These are phyloP conservation scores for Fusarium pseudonygamai DNA, from an alignment of 2,329 filamentous ascomycete genomes.

Conservation along the genomic window DNA sequence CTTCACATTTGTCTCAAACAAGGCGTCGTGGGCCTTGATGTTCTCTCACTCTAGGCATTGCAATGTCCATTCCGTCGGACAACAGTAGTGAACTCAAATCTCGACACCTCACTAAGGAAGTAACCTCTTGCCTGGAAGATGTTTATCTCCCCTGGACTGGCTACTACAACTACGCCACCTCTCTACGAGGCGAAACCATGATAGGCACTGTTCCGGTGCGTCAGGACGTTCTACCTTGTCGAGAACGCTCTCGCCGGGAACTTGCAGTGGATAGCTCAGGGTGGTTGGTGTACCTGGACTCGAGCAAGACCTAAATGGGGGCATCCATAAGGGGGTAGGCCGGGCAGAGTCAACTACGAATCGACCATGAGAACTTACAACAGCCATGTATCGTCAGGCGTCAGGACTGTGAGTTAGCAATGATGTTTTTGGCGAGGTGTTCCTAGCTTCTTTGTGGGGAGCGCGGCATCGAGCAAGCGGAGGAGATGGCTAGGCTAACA, in stretches of 20 bases:
- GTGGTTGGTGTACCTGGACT: neutral
- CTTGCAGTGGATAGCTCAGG: neutral
- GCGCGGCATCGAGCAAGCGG: neutral
- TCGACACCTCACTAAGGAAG: no score
- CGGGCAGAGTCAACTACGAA: neutral
- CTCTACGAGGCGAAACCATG: no score
- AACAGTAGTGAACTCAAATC: neutral
- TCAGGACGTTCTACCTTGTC: no score
- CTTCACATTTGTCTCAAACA: neutral
- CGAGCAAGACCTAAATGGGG: neutral
- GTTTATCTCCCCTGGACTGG: no score
- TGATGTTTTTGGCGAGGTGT: neutral
- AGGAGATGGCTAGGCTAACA: neutral
- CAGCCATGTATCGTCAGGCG: accelerated
- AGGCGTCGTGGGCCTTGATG: neutral
- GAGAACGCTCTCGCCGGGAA: no score
- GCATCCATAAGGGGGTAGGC: neutral
- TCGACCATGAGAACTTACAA: accelerated
- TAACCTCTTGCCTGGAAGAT: no score
- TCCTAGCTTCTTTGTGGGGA: neutral
- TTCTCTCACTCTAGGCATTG: accelerated
- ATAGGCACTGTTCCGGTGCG: no score
- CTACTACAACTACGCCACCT: no score
- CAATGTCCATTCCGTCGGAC: accelerated
- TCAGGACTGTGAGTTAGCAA: neutral